Percentiles rank a stretch among this genome's conserved stretches.
Conservation (phyloP, 345 rosid species). For the Turritis glabra region DNA sequence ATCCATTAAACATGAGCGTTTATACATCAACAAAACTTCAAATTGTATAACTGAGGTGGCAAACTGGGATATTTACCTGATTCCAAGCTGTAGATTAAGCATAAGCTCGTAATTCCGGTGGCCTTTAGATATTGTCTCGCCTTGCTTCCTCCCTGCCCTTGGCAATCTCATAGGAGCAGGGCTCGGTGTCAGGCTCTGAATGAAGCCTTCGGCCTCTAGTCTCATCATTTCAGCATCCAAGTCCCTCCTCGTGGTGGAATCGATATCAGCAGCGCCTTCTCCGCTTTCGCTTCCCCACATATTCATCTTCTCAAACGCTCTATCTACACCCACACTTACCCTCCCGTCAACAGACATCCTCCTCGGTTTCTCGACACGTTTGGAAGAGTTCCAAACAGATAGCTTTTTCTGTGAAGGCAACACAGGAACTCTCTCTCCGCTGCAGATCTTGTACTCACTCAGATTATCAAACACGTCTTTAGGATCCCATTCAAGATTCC, state of each 20-base stretch:
- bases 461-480: constrained; percentile 49
- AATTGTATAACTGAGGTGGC: neutral
- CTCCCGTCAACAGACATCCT: constrained; percentile 83
- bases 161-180: constrained; percentile 61
- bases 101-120: constrained; percentile 91
- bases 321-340: constrained; percentile 77
- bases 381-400: constrained; percentile 73
- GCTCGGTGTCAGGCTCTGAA: constrained; percentile 30
- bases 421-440: constrained; percentile 66
- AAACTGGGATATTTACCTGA: constrained; percentile 41
- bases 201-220: constrained; percentile 45
- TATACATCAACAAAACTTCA: neutral
- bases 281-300: constrained; percentile 63
- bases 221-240: constrained; percentile 52
- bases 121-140: constrained; percentile 82
- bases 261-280: constrained; percentile 39
- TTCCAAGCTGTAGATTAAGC: constrained; percentile 88
- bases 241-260: constrained; percentile 37
- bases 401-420: constrained; percentile 87
- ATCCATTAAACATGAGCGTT: neutral
- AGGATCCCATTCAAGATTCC: constrained; percentile 64
- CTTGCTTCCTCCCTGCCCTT: constrained; percentile 65
- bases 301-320: constrained; percentile 66
- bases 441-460: constrained; percentile 44
- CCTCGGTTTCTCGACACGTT: constrained; percentile 58